Conservation (phyloP, 73 alveolate species). For the Paramecium sexaurelia region DNA sequence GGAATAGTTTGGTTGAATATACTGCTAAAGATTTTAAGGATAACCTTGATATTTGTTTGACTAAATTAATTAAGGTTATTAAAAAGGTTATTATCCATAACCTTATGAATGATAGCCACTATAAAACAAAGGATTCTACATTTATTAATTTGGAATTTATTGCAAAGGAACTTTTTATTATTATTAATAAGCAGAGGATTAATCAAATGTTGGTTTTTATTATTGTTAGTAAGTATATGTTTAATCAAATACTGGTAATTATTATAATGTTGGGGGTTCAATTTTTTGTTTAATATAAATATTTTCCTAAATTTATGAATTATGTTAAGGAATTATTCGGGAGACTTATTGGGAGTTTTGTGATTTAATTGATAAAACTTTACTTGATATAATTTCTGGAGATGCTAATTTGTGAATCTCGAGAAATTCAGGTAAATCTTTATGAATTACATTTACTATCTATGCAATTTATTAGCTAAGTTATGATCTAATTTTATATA, state of each 20-base stretch:
- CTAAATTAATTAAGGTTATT: background rate
- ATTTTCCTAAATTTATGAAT: background rate
- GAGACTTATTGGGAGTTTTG: background rate
- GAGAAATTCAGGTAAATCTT: background rate
- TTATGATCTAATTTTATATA: background rate
- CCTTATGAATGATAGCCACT: background rate
- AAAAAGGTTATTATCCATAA: background rate
- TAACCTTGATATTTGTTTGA: background rate
- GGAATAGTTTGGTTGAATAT: background rate
- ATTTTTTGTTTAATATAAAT: no score
- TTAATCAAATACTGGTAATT: background rate
- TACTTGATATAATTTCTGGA: background rate
- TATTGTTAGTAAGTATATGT: background rate
- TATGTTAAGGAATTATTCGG: background rate
- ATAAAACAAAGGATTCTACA: background rate
- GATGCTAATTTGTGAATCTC: background rate
- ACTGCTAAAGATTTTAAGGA: background rate
- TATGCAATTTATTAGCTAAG: background rate
- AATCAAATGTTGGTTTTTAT: background rate
- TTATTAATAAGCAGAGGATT: background rate
- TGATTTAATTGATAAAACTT: background rate
- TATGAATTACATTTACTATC: background rate
- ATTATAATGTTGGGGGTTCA: background rate
- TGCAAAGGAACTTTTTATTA: background rate
- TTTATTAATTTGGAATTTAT: background rate